These are phyloP conservation scores for Diutina pseudorugosa DNA, from an alignment of 1,139 yeast genomes.

Conservation along the genomic window DNA sequence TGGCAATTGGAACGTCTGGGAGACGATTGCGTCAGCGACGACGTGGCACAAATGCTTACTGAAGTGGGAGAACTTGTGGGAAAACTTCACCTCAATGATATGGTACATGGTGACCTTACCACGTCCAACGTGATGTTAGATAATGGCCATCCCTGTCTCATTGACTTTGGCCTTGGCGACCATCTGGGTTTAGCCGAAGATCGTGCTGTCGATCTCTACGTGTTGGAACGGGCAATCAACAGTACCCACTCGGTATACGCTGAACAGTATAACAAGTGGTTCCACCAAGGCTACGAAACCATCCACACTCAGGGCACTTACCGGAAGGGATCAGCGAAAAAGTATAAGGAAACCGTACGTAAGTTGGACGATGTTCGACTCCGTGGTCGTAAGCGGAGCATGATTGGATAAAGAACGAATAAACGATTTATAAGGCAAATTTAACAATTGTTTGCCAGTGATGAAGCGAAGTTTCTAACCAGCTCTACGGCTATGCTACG, in stretches of 20 bases:
- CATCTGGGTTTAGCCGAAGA: slow-evolving; percentile 73
- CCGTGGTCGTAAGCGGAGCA: slow-evolving; percentile 90
- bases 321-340: slow-evolving; percentile 13
- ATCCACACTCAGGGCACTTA: neutral
- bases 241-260: slow-evolving; percentile 83
- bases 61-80: slow-evolving; percentile 65
- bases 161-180: slow-evolving; percentile 88
- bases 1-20: slow-evolving; percentile 43
- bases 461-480: too few species aligned
- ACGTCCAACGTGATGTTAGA: slow-evolving; percentile 69
- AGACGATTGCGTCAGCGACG: slow-evolving; percentile 17
- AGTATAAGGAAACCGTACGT: slow-evolving; percentile 41
- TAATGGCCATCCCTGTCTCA: slow-evolving; percentile 40
- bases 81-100: slow-evolving; percentile 57
- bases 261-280: slow-evolving; percentile 51
- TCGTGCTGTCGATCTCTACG: slow-evolving; percentile 92
- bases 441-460: too few species aligned
- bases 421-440: neutral
- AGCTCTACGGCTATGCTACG: too few species aligned
- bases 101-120: slow-evolving; percentile 92
- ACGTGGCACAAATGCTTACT: slow-evolving; percentile 22
- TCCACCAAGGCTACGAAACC: slow-evolving; percentile 60
- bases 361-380: slow-evolving; percentile 75
- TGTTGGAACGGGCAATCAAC: slow-evolving; percentile 78
- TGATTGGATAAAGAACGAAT: slow-evolving; percentile 49